Evolutionary conservation across 805 yeast genomes (phyloP).

Genomic region (Wickerhamomyces ciferrii): DNA sequence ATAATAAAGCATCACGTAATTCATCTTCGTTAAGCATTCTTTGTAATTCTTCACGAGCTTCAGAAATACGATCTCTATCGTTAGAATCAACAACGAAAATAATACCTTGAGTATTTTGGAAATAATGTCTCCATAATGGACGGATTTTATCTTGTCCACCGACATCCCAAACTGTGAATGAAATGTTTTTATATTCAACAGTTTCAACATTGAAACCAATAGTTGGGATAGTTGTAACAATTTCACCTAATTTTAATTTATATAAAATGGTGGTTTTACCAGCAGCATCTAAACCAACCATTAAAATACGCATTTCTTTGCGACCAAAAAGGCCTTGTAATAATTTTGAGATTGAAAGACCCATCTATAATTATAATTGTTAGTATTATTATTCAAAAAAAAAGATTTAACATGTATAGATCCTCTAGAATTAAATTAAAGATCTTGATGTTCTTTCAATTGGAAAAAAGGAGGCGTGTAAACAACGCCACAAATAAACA

Average conservation of each 20-base stretch:
- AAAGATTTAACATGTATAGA: too few species aligned
- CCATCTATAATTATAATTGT: slow-evolving; percentile 48
- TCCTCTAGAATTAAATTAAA: too few species aligned
- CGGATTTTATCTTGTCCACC: slow-evolving; percentile 99
- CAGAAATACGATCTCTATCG: slow-evolving; percentile 96
- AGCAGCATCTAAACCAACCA: slow-evolving; percentile 98
- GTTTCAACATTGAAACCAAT: slow-evolving; percentile 98
- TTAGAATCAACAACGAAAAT: slow-evolving; percentile 96
- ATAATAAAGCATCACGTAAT: slow-evolving; percentile 90
- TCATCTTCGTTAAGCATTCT: slow-evolving; percentile 98
- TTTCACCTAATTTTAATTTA: slow-evolving; percentile 93
- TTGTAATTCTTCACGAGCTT: slow-evolving; percentile 97
- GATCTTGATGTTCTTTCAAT: neutral
- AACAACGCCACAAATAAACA: neutral
- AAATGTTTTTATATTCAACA: slow-evolving; percentile 94
- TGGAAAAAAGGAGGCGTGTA: neutral
- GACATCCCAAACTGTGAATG: slow-evolving; percentile 98
- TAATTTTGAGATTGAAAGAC: slow-evolving; percentile 90
- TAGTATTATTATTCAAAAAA: neutral
- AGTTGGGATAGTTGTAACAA: slow-evolving; percentile 94
- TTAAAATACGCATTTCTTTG: slow-evolving; percentile 95
- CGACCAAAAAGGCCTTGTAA: slow-evolving; percentile 94
- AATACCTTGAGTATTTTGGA: slow-evolving; percentile 98
- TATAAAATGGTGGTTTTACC: slow-evolving; percentile 97
- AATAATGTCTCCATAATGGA: slow-evolving; percentile 98